Evolutionary conservation across 1,284 basidiomycete genomes (phyloP), one percentile per base, ranked within the genome.

Genomic region (Ustilago nuda): DNA sequence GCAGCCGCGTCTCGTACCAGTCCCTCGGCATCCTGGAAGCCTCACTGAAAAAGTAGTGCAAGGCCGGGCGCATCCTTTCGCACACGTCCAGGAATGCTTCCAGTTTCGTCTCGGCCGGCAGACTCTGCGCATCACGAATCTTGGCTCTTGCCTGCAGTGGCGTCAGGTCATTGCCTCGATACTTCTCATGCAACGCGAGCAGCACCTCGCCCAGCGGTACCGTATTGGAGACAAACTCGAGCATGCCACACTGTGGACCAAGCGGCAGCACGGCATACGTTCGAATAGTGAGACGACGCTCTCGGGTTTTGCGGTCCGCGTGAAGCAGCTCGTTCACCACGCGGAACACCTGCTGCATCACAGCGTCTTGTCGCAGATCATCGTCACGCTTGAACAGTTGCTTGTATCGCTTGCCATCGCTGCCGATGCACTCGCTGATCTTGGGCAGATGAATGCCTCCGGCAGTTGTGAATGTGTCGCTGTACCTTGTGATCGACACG

Each of bases 311-410:
- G 32, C 91, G 89, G 84, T 98, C 94, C 12, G 88, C 88, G 9
- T 84, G 81, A 8, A 99, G 89, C 1, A 98, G 89, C 4, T 89
- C 87, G 74, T 99, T 98, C 61, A 95, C 92, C 48, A 98, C 89
- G 36, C 91, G 91, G 82, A 99, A 99, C 2, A 98, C 94, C 87
- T 99, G 97, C 84, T 98, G 94, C 95, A 99, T 98, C 53, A 99
- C 94, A 0, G 96, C 95, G 84, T 99, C 96, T 86, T 99, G 97
- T 35, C 96, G 91, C 37, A 97, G 87, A 82, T 99, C 96, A 19
- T 92, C 90, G 86, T 92, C 90, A 12, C 93, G 93, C 86, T 99
- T 99, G 88, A 95, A 97, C 94, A 98, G 86, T 85, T 98, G 94
- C 72, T 89, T 92, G 86, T 95, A 93, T 53, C 84, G 86, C 37